These are phyloP conservation scores for Fomitopsis pulvina DNA, from an alignment of 768 basidiomycete species.

Conservation along the genomic window DNA sequence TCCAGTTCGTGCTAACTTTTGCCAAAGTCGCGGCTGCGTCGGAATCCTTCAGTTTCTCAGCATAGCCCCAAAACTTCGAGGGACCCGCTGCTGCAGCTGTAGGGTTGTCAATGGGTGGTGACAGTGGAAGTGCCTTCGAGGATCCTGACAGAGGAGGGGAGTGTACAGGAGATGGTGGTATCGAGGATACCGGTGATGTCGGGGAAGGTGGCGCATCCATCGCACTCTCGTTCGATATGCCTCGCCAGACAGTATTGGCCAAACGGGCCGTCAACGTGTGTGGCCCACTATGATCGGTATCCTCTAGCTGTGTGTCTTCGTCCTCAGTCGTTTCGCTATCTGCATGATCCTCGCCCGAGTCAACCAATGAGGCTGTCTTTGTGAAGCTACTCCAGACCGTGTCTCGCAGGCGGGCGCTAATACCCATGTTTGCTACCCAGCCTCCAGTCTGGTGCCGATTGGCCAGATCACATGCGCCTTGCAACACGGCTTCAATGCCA, in stretches of 20 bases:
- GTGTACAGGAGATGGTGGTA: slow-evolving; percentile 23
- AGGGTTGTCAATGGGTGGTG: slow-evolving; percentile 9
- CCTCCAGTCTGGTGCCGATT: slow-evolving; percentile 38
- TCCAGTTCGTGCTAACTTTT: slow-evolving; percentile 73
- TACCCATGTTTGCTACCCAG: slow-evolving; percentile 29
- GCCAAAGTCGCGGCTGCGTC: slow-evolving; percentile 64
- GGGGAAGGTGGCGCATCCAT: slow-evolving; percentile 54
- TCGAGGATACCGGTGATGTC: slow-evolving; percentile 22
- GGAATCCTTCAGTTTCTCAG: slow-evolving; percentile 67
- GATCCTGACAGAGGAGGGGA: slow-evolving; percentile 10
- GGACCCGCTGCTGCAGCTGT: slow-evolving; percentile 11
- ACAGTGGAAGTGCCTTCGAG: slow-evolving; percentile 11
- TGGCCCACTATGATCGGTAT: neutral
- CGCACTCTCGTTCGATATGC: slow-evolving; percentile 67
- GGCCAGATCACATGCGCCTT: slow-evolving; percentile 57
- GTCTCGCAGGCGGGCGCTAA: slow-evolving; percentile 51
- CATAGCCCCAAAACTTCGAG: slow-evolving; percentile 58
- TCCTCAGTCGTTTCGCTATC: slow-evolving; percentile 13
- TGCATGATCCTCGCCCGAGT: slow-evolving; percentile 27
- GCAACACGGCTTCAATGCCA: slow-evolving; percentile 64
- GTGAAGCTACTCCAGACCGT: slow-evolving; percentile 67
- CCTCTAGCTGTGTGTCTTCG: slow-evolving; percentile 7
- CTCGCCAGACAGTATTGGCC: slow-evolving; percentile 65
- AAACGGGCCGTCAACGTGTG: slow-evolving; percentile 43
- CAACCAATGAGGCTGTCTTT: slow-evolving; percentile 38